Percentiles rank a stretch among this genome's conserved stretches.
phyloP scores from a whole-genome alignment of 495 filamentous ascomycete genomes.

The Aspergillus leporis region DNA sequence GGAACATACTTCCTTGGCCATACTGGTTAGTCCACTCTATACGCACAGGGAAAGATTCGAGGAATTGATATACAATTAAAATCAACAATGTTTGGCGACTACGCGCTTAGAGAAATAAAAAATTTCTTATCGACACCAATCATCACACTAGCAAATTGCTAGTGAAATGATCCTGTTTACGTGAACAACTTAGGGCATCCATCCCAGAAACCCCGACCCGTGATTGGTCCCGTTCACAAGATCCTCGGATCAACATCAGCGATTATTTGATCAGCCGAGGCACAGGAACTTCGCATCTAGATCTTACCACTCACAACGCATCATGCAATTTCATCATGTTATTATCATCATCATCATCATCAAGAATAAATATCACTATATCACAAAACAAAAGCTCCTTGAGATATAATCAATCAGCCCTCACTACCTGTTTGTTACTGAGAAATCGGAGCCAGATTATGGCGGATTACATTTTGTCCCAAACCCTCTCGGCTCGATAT shows the following conservation, averaged over 20 bases:
- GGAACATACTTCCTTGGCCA: too few species aligned
- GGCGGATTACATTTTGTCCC: slow-evolving; percentile 5
- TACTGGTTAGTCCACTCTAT: too few species aligned
- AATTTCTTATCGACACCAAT: too few species aligned
- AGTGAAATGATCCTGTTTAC: neutral
- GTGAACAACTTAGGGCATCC: neutral
- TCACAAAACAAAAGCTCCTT: neutral
- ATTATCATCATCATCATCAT: neutral
- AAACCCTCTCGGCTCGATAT: slow-evolving; percentile 12
- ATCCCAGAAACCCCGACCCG: neutral
- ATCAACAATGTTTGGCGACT: too few species aligned
- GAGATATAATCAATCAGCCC: neutral
- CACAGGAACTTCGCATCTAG: neutral
- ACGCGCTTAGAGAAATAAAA: too few species aligned
- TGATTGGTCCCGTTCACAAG: neutral
- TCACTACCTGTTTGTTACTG: neutral
- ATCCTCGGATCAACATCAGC: neutral
- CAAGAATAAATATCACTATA: neutral
- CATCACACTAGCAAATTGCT: too few species aligned
- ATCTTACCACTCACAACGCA: neutral
- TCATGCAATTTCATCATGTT: neutral
- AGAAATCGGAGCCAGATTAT: neutral
- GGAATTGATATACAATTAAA: too few species aligned
- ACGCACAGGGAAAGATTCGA: too few species aligned
- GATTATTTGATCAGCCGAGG: slow-evolving; percentile 4